These are phyloP conservation scores for Erodium moschatum DNA, from an alignment of 441 rosid genomes.

Conservation along the genomic window DNA sequence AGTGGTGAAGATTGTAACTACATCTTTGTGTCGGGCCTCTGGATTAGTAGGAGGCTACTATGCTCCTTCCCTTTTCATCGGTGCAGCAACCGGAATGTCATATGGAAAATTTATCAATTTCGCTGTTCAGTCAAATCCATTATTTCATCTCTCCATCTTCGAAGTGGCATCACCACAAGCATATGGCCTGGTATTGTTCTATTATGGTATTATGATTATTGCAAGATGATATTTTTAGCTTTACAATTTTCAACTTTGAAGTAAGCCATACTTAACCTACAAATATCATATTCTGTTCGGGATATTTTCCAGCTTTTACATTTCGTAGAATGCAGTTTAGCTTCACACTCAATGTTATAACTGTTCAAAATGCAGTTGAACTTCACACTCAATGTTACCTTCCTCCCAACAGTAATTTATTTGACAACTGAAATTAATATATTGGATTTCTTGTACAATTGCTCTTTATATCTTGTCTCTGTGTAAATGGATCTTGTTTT, in stretches of 20 bases:
- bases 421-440: too few relatives aligned
- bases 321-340: too few relatives aligned
- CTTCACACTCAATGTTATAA: too few relatives aligned
- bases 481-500: neutral
- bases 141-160: slow-evolving; percentile 48
- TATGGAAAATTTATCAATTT: slow-evolving; percentile 73
- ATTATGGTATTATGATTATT: slow-evolving; percentile 9
- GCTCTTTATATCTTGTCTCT: too few relatives aligned
- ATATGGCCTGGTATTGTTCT: slow-evolving; percentile 76
- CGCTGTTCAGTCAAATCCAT: slow-evolving; percentile 45
- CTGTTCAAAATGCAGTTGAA: too few relatives aligned
- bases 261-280: slow-evolving; percentile 2
- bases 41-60: slow-evolving; percentile 93
- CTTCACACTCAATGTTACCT: too few relatives aligned
- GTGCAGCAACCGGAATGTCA: slow-evolving; percentile 94
- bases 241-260: neutral
- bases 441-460: too few relatives aligned
- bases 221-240: neutral
- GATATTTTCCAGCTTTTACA: neutral
- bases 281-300: neutral
- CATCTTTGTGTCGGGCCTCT: slow-evolving; percentile 84
- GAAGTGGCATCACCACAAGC: slow-evolving; percentile 97
- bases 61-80: slow-evolving; percentile 93
- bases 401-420: too few relatives aligned
- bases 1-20: slow-evolving; percentile 71